A percentile compares a stretch with the other conserved stretches of the same genome.
Conservation (phyloP, 495 filamentous ascomycete species). For the Neurospora hispaniola region DNA sequence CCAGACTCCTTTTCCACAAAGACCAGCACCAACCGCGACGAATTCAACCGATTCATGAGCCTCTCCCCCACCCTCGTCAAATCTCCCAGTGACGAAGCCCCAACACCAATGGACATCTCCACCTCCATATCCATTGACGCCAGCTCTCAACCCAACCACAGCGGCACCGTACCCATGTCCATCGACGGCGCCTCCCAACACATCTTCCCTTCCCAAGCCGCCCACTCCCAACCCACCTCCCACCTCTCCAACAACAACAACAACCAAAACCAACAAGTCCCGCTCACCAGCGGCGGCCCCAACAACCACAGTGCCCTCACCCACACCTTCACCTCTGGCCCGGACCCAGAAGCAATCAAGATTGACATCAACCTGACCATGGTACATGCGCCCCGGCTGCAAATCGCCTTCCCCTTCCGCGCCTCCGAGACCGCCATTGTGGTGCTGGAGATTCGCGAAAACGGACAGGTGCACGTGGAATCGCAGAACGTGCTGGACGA, state of each 20-base stretch:
- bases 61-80: background rate
- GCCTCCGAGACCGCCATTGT: conserved; percentile 28
- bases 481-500: conserved; percentile 30
- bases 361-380: conserved; percentile 41
- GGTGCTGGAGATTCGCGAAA: conserved; percentile 49
- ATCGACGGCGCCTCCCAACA: background rate
- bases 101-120: background rate
- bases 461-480: conserved; percentile 44
- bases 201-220: background rate
- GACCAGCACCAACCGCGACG: conserved; percentile 18
- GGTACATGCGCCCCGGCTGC: conserved; percentile 34
- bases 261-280: background rate
- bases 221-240: background rate
- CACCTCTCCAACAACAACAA: background rate
- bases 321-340: background rate
- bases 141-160: conserved; percentile 12
- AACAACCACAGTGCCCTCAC: background rate
- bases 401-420: conserved; percentile 40
- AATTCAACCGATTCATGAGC: conserved; percentile 26
- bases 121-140: background rate
- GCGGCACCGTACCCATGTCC: conserved; percentile 22
- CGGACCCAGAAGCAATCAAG: conserved; percentile 9
- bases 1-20: background rate
- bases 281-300: background rate
- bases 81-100: background rate